A percentile compares a stretch with the other conserved stretches of the same genome.
Conservation (phyloP, 495 filamentous ascomycete species). For the Diplogelasinospora grovesii region DNA sequence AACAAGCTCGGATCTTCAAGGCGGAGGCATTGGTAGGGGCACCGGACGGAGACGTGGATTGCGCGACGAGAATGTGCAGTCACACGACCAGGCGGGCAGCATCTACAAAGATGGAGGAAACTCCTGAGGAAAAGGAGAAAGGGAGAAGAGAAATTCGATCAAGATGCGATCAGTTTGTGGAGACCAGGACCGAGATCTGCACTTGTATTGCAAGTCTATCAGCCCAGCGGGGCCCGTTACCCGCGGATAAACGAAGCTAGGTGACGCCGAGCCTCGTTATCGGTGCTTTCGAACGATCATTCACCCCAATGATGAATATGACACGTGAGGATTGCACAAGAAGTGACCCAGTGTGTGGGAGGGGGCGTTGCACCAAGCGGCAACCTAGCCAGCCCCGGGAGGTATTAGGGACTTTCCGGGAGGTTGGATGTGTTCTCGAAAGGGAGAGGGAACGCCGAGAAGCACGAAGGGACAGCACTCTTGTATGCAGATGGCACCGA, state of each 20-base stretch:
- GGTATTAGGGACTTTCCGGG: no score
- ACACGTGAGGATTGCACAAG: slow-evolving; percentile 10
- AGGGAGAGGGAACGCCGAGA: background rate
- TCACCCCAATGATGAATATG: background rate
- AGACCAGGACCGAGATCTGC: background rate
- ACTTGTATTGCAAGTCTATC: background rate
- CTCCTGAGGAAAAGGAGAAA: background rate
- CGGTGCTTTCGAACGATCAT: background rate
- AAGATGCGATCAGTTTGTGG: no score
- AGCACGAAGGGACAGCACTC: slow-evolving; percentile 8
- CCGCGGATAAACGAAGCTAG: background rate
- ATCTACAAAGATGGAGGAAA: background rate
- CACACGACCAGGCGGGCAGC: background rate
- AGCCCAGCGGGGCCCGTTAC: background rate
- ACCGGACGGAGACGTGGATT: slow-evolving; percentile 1
- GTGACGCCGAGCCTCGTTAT: background rate
- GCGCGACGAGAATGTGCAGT: background rate
- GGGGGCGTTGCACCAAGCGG: background rate
- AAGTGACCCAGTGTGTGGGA: slow-evolving; percentile 1
- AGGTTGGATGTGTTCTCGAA: background rate
- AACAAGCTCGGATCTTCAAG: background rate
- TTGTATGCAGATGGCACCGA: slow-evolving; percentile 2
- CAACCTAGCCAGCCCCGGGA: background rate
- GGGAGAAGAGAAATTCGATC: background rate
- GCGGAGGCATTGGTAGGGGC: background rate